These are phyloP conservation scores for Fomitopsis schrenkii DNA, from an alignment of 1,284 basidiomycete species.

Conservation along the genomic window DNA sequence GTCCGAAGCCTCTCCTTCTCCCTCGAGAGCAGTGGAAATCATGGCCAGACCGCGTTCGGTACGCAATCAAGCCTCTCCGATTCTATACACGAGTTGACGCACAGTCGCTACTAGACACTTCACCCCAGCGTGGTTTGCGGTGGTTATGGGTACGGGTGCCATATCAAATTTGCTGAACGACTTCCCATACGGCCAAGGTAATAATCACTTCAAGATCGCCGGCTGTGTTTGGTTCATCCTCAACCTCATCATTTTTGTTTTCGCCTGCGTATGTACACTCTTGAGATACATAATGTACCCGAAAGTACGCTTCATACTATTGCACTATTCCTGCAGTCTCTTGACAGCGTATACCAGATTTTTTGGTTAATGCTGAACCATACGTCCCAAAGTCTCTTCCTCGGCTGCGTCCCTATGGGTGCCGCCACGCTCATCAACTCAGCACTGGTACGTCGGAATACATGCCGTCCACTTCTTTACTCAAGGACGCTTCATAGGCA, in stretches of 20 bases:
- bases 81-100: background rate
- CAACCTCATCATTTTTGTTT: conserved; percentile 48
- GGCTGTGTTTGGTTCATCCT: conserved; percentile 46
- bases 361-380: conserved; percentile 38
- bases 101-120: conserved; percentile 31
- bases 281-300: conserved; percentile 50
- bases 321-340: background rate
- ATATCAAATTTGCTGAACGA: conserved; percentile 33
- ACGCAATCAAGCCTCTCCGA: background rate
- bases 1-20: conserved; percentile 9
- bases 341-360: conserved; percentile 4
- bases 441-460: conserved; percentile 13
- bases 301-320: conserved; percentile 14
- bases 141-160: conserved; percentile 34
- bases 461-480: background rate
- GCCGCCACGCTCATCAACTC: conserved; percentile 44
- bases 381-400: conserved; percentile 53
- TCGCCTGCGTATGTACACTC: conserved; percentile 37
- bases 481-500: conserved; percentile 4
- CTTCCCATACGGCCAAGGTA: conserved; percentile 35
- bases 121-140: conserved; percentile 44
- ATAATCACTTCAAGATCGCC: conserved; percentile 27
- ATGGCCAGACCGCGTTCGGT: conserved; percentile 18
- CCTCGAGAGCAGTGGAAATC: conserved; percentile 9
- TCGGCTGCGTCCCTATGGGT: conserved; percentile 62